These are phyloP conservation scores for Anthracocystis setariae DNA, from an alignment of 1,284 basidiomycete genomes.

Conservation along the genomic window DNA sequence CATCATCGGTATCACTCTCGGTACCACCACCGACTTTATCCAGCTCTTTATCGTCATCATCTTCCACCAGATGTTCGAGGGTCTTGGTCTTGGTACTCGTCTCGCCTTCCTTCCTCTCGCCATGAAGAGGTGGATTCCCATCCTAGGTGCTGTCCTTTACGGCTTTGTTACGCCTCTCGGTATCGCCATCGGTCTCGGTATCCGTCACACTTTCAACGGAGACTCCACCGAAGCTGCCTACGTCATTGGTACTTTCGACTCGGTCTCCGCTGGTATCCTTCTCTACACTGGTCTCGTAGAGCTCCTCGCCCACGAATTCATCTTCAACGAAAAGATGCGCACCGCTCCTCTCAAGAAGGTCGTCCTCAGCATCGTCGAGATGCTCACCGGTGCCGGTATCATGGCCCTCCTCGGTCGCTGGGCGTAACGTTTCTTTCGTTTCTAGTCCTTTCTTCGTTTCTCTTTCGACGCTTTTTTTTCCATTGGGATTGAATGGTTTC, in stretches of 20 bases:
- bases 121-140: conserved; percentile 47
- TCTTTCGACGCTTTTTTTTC: conserved; percentile 1
- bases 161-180: conserved; percentile 65
- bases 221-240: conserved; percentile 62
- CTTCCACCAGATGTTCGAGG: conserved; percentile 71
- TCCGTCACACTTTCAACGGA: conserved; percentile 63
- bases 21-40: conserved; percentile 81
- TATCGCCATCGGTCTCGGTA: conserved; percentile 65
- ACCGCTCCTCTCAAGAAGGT: conserved; percentile 64
- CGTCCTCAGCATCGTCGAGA: conserved; percentile 60
- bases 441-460: background rate
- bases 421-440: conserved; percentile 45
- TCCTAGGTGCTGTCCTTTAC: conserved; percentile 51
- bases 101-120: conserved; percentile 50
- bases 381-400: conserved; percentile 68
- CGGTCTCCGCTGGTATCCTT: conserved; percentile 65
- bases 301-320: conserved; percentile 67
- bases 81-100: conserved; percentile 66
- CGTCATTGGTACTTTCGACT: conserved; percentile 64
- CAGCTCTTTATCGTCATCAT: conserved; percentile 88
- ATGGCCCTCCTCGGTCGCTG: conserved; percentile 70
- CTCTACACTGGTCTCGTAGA: conserved; percentile 66
- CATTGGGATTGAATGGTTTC: background rate
- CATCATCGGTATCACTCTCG: conserved; percentile 91
- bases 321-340: conserved; percentile 68